Conservation (phyloP, 192 early-diverging fungal genomes). For the Spizellomyces sp. region DNA sequence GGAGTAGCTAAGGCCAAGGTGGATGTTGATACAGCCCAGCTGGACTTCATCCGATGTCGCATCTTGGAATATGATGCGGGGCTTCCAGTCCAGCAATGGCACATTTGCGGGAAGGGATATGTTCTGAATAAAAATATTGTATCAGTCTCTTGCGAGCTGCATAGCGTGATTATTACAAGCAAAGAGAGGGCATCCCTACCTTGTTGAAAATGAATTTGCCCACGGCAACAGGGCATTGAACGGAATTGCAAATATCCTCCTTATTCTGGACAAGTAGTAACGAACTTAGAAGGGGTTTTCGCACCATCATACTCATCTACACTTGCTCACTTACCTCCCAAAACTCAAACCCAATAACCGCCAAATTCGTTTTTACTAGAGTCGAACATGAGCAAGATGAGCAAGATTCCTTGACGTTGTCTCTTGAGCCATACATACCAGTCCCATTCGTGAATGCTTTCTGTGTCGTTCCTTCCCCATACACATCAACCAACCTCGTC, state of each 20-base stretch:
- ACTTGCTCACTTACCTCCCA: no score
- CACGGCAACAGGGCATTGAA: constrained; percentile 11
- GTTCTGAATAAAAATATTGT: background rate
- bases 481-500: background rate
- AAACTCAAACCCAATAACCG: constrained; percentile 14
- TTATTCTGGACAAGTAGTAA: background rate
- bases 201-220: constrained; percentile 6
- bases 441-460: constrained; percentile 8
- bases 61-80: constrained; percentile 2
- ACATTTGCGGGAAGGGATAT: constrained; percentile 15
- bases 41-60: background rate
- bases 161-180: background rate
- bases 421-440: no score
- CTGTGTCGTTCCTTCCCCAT: background rate
- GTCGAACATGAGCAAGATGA: no score
- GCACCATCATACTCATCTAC: no score
- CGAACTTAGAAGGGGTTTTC: no score
- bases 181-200: background rate
- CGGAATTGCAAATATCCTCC: constrained; percentile 3
- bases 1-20: constrained; percentile 10
- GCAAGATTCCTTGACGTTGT: no score
- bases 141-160: background rate
- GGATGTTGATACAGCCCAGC: constrained; percentile 5
- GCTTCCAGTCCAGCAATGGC: constrained; percentile 21
- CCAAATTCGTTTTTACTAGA: constrained; percentile 6